Evolutionary conservation across 1,139 yeast genomes (phyloP).

Genomic region (Pichia sp.): DNA sequence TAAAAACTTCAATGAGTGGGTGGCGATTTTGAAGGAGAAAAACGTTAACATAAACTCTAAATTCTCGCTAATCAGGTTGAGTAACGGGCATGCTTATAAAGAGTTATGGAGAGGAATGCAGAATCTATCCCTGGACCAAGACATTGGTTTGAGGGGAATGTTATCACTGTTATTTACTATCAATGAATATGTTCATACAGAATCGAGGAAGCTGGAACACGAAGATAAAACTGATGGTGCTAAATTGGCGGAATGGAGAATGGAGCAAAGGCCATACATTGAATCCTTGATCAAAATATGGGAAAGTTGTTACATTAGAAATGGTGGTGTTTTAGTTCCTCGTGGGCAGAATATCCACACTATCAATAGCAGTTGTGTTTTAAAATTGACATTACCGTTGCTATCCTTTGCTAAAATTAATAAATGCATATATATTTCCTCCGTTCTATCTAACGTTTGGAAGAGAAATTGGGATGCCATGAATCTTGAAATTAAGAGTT

Average conservation of each 20-base stretch:
- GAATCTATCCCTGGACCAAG: constrained; percentile 39
- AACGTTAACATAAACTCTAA: constrained; percentile 42
- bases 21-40: constrained; percentile 33
- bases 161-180: constrained; percentile 65
- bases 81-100: constrained; percentile 53
- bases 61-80: constrained; percentile 48
- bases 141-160: constrained; percentile 52
- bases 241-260: constrained; percentile 53
- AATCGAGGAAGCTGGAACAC: constrained; percentile 37
- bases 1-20: constrained; percentile 57
- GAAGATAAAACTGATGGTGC: constrained; percentile 31
- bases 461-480: constrained; percentile 60
- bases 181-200: constrained; percentile 63
- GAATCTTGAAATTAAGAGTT: constrained; percentile 47
- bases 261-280: constrained; percentile 53
- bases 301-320: constrained; percentile 57
- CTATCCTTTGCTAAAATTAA: constrained; percentile 61
- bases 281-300: constrained; percentile 54
- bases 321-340: constrained; percentile 57
- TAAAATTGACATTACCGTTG: constrained; percentile 62
- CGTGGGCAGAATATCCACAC: constrained; percentile 48
- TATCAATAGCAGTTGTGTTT: constrained; percentile 49
- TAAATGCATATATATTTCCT: constrained; percentile 54
- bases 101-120: constrained; percentile 47
- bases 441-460: constrained; percentile 55